Evolutionary conservation across 108 stramenopile species (phyloP).

Genomic region (Fistulifera solaris): DNA sequence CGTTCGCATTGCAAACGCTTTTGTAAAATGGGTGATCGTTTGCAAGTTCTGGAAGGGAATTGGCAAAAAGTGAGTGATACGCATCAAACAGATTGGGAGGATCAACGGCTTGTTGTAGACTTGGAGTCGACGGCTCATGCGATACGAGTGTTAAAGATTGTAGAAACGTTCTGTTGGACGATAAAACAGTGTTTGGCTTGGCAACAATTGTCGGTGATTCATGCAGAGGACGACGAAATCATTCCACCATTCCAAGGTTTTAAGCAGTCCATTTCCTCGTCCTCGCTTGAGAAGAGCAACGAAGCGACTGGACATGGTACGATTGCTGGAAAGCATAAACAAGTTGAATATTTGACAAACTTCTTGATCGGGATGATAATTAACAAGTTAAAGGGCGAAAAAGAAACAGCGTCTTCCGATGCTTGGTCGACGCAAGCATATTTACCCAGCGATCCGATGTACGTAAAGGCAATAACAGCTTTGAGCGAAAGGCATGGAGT

Average conservation of each 20-base stretch:
- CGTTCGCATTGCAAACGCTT: conserved; percentile 44
- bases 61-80: conserved; percentile 12
- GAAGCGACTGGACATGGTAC: conserved; percentile 26
- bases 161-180: conserved; percentile 28
- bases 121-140: conserved; percentile 14
- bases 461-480: conserved; percentile 14
- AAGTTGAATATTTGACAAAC: conserved; percentile 45
- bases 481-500: conserved; percentile 45
- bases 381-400: conserved; percentile 10
- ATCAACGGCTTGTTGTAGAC: conserved; percentile 19
- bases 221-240: conserved; percentile 8
- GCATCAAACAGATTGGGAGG: conserved; percentile 9
- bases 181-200: conserved; percentile 41
- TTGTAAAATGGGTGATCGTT: conserved; percentile 56
- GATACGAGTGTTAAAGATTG: conserved; percentile 4
- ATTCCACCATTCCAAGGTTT: not conserved
- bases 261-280: conserved; percentile 5
- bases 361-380: conserved; percentile 46
- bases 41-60: conserved; percentile 26
- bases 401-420: not conserved
- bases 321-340: conserved; percentile 42
- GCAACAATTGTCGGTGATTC: conserved; percentile 14
- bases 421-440: not conserved
- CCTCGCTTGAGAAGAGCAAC: not conserved
- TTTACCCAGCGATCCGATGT: not conserved